Evolutionary conservation across 345 rosid species (phyloP).

Genomic region (Salix arbutifolia): DNA sequence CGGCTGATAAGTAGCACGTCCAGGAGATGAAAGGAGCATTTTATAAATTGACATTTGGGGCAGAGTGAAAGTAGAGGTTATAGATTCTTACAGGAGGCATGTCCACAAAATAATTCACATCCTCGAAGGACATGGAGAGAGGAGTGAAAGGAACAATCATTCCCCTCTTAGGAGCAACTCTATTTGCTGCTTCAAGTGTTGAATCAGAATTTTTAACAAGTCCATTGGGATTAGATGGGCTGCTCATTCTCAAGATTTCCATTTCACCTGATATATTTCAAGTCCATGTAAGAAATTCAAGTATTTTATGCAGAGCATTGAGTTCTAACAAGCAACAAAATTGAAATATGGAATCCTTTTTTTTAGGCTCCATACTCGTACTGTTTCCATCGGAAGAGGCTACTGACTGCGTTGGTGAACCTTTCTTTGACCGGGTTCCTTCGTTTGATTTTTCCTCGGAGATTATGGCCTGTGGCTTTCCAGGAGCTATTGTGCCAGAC

Average conservation of each 20-base stretch:
- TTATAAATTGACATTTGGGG: background rate
- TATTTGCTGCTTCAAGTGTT: constrained; percentile 22
- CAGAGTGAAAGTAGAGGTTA: background rate
- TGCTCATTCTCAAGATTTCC: constrained; percentile 23
- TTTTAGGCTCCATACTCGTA: constrained; percentile 38
- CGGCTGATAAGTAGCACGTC: background rate
- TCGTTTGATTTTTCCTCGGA: constrained; percentile 49
- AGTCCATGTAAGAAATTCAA: constrained; percentile 5
- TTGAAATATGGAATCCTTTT: background rate
- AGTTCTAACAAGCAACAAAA: background rate
- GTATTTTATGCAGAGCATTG: background rate
- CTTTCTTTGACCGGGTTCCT: constrained; percentile 26
- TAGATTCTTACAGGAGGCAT: constrained; percentile 64
- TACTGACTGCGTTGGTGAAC: constrained; percentile 26
- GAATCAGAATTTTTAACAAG: constrained; percentile 25
- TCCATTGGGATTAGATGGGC: constrained; percentile 14
- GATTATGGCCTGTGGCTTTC: constrained; percentile 57
- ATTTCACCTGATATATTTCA: constrained; percentile 41
- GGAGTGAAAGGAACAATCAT: constrained; percentile 83
- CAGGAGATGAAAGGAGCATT: background rate
- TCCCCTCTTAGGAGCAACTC: constrained; percentile 49
- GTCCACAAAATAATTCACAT: constrained; percentile 62
- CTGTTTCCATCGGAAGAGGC: constrained; percentile 40
- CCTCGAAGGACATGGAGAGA: constrained; percentile 68
- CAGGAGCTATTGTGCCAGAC: constrained; percentile 44